Evolutionary conservation across 441 rosid genomes (phyloP).

Genomic region (Euphorbia celastroides): DNA sequence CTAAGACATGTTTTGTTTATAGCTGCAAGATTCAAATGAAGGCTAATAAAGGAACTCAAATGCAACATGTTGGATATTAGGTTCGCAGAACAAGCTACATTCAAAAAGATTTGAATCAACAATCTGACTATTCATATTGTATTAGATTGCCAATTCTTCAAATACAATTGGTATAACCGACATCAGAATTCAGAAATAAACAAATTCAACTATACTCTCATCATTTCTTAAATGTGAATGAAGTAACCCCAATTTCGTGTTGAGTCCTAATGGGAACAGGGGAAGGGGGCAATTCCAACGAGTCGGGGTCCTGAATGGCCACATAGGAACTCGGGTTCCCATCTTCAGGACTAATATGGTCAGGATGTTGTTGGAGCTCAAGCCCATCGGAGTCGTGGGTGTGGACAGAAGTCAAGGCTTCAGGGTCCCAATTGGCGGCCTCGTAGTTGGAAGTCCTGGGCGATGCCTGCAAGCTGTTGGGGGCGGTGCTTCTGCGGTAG

Average conservation of each 20-base stretch:
- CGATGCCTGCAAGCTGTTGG: conserved; percentile 41
- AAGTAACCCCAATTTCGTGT: conserved; percentile 32
- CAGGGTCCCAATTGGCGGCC: conserved; percentile 45
- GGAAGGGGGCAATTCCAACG: conserved; percentile 30
- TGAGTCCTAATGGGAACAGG: conserved; percentile 32
- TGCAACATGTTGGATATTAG: too few species aligned
- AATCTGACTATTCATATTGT: neutral
- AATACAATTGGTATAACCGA: neutral
- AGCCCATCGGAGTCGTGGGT: conserved; percentile 23
- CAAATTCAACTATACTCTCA: neutral
- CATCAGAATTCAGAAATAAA: neutral
- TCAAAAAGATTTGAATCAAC: conserved; percentile 1
- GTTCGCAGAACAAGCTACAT: too few species aligned
- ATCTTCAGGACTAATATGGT: conserved; percentile 8
- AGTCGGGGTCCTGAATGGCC: conserved; percentile 18
- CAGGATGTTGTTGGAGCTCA: conserved; percentile 5
- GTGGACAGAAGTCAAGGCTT: conserved; percentile 30
- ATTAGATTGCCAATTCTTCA: neutral
- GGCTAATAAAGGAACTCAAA: too few species aligned
- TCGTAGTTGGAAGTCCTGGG: conserved; percentile 37
- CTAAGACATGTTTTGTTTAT: too few species aligned
- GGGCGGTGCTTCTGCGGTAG: conserved; percentile 39
- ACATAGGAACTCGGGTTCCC: conserved; percentile 22
- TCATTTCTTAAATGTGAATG: conserved; percentile 44
- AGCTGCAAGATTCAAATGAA: too few species aligned